Percentiles rank a stretch among this genome's conserved stretches.
Conservation (phyloP, 1,284 basidiomycete genomes). For the Moesziomyces sp. region DNA sequence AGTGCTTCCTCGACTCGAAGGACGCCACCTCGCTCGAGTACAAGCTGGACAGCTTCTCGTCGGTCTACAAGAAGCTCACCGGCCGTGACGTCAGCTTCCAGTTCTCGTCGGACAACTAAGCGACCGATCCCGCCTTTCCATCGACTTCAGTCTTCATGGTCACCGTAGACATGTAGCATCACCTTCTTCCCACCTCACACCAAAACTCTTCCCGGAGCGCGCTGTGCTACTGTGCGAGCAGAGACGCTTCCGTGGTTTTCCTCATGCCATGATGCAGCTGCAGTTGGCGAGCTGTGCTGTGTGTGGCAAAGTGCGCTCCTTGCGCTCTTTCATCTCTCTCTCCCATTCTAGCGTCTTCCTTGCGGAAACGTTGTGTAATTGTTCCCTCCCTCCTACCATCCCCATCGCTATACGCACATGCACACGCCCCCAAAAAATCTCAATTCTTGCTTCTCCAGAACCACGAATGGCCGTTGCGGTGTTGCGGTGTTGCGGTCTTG, state of each 20-base stretch:
- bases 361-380: constrained; percentile 38
- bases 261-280: no score
- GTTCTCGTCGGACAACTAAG: constrained; percentile 56
- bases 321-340: constrained; percentile 1
- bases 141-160: not conserved
- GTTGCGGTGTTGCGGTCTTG: not conserved
- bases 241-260: constrained; percentile 5
- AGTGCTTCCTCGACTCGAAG: constrained; percentile 90
- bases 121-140: constrained; percentile 1
- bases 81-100: constrained; percentile 83
- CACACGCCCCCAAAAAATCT: constrained; percentile 25
- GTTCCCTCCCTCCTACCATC: constrained; percentile 7
- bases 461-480: not conserved
- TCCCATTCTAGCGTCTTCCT: constrained; percentile 11
- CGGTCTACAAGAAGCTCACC: constrained; percentile 91
- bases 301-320: not conserved
- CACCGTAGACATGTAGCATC: constrained; percentile 16
- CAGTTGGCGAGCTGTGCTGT: no score
- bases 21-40: constrained; percentile 99
- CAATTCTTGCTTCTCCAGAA: constrained; percentile 40
- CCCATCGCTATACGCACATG: constrained; percentile 14
- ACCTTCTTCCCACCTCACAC: constrained; percentile 3
- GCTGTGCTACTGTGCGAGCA: constrained; percentile 1
- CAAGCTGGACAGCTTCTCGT: constrained; percentile 97
- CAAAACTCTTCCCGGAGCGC: constrained; percentile 18